Conservation (phyloP, 2,329 filamentous ascomycete species). For the Meredithiella fracta region DNA sequence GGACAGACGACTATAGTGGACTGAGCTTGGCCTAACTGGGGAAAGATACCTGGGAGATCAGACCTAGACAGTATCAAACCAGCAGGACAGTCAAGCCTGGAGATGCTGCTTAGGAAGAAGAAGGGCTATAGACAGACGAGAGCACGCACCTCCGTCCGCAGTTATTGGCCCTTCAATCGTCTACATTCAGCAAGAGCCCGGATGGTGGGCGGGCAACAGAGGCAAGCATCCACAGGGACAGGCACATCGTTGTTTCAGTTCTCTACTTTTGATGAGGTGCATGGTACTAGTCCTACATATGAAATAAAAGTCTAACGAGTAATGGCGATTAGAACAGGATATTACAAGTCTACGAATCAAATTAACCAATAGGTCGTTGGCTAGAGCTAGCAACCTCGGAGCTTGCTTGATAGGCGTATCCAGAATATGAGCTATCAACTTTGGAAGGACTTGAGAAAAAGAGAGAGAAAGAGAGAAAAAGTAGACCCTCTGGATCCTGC, state of each 20-base stretch:
- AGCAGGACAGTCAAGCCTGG: neutral
- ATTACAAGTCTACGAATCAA: too few species aligned
- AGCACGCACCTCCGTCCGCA: neutral
- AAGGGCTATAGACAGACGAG: neutral
- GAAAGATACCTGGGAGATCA: constrained; percentile 9
- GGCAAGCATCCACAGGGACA: neutral
- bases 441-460: too few species aligned
- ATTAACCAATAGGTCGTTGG: too few species aligned
- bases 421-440: too few species aligned
- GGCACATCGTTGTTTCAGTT: neutral
- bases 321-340: too few species aligned
- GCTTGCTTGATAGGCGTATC: too few species aligned
- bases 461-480: too few species aligned
- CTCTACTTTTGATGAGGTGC: neutral
- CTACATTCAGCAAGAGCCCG: neutral
- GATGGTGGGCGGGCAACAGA: neutral
- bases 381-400: too few species aligned
- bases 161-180: neutral
- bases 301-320: too few species aligned
- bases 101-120: neutral
- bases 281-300: neutral
- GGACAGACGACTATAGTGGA: neutral
- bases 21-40: neutral
- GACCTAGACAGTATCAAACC: neutral
- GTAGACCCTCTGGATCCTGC: too few species aligned